Evolutionary conservation across 2,329 filamentous ascomycete species (phyloP).

Genomic region (Xylaria arbuscula): DNA sequence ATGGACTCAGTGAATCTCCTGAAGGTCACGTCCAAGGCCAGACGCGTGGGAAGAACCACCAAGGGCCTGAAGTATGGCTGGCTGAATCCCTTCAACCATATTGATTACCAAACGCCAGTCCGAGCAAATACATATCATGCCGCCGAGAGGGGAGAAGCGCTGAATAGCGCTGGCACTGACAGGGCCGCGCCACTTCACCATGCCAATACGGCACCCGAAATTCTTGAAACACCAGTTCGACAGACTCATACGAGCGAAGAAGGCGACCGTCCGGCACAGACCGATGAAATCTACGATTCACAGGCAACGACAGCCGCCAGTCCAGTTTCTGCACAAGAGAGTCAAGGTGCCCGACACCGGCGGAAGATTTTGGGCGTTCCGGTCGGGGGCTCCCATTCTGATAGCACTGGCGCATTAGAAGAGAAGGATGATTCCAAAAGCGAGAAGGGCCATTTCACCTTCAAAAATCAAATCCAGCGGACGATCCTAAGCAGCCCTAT

Average conservation of each 20-base stretch:
- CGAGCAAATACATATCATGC: slow-evolving; percentile 33
- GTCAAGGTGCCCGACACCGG: slow-evolving; percentile 16
- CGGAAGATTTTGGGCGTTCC: slow-evolving; percentile 26
- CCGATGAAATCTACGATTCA: slow-evolving; percentile 29
- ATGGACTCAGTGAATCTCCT: slow-evolving; percentile 40
- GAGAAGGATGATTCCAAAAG: slow-evolving; percentile 53
- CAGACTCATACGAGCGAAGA: slow-evolving; percentile 16
- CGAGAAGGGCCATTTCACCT: slow-evolving; percentile 67
- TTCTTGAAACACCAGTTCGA: slow-evolving; percentile 21
- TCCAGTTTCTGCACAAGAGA: slow-evolving; percentile 16
- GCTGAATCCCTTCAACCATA: slow-evolving; percentile 38
- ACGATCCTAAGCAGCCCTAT: slow-evolving; percentile 87
- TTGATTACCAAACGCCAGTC: slow-evolving; percentile 25
- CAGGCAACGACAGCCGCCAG: slow-evolving; percentile 34
- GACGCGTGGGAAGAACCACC: slow-evolving; percentile 30
- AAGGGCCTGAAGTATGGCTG: slow-evolving; percentile 29
- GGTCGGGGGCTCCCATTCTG: slow-evolving; percentile 25
- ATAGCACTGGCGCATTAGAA: slow-evolving; percentile 34
- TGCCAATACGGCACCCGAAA: slow-evolving; percentile 29
- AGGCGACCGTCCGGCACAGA: background rate
- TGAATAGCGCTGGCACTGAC: background rate
- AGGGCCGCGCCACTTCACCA: slow-evolving; percentile 23
- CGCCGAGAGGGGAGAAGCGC: slow-evolving; percentile 30
- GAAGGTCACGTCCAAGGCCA: slow-evolving; percentile 28
- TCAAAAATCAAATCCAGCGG: slow-evolving; percentile 74